phyloP scores from a whole-genome alignment of 768 basidiomycete species.

The Clavulina sp. region DNA sequence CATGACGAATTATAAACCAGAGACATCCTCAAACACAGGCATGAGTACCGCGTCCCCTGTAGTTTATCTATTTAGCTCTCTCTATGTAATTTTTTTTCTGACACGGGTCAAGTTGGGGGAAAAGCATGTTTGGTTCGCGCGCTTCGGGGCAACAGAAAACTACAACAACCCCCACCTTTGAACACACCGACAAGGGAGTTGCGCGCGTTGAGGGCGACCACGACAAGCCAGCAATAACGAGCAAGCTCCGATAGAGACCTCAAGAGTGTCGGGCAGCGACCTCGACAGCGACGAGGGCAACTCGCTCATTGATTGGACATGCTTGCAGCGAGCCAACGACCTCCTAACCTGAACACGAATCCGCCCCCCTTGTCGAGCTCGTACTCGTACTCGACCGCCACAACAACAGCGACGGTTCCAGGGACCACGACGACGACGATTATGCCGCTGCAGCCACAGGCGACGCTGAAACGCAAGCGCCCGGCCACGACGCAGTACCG shows the following conservation, averaged over 20 bases:
- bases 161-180: too few species aligned
- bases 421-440: not conserved
- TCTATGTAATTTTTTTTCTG: not conserved
- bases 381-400: not conserved
- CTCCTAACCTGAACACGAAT: not conserved
- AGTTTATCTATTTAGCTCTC: not conserved
- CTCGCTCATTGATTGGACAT: not conserved
- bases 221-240: too few species aligned
- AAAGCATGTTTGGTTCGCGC: not conserved
- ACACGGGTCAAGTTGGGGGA: not conserved
- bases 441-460: not conserved
- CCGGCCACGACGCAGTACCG: constrained; percentile 1
- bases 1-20: too few species aligned
- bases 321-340: not conserved
- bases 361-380: not conserved
- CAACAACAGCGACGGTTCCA: too few species aligned
- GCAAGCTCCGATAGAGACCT: too few species aligned
- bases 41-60: not conserved
- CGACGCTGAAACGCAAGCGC: not conserved
- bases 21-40: too few species aligned
- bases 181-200: too few species aligned
- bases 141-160: too few species aligned
- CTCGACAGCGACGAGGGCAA: not conserved
- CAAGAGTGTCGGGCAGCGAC: too few species aligned
- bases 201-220: too few species aligned